Evolutionary conservation across 169 alveolate genomes (phyloP).

Genomic region (Eimeria necatrix): DNA sequence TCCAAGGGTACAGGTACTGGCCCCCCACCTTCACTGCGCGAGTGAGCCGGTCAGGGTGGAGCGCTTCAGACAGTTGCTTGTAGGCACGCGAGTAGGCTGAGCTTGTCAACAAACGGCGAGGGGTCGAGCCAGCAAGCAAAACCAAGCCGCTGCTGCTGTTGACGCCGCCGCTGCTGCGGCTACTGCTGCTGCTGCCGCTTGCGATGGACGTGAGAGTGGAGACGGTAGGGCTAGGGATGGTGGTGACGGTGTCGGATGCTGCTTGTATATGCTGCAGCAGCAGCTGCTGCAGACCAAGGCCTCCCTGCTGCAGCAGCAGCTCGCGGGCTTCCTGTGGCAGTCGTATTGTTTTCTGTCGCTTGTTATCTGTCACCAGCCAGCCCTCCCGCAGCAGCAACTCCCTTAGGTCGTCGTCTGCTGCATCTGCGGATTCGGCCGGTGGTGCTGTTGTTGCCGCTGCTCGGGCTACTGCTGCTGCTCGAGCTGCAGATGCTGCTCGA

Average conservation of each 20-base stretch:
- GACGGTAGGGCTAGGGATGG: background rate
- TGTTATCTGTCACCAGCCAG: background rate
- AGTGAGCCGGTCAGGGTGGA: slow-evolving; percentile 31
- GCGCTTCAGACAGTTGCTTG: slow-evolving; percentile 38
- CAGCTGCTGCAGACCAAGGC: slow-evolving; percentile 27
- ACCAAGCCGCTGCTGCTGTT: background rate
- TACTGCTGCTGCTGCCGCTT: slow-evolving; percentile 4
- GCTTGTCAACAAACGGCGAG: background rate
- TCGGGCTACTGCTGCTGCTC: background rate
- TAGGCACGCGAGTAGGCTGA: background rate
- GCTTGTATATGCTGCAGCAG: background rate
- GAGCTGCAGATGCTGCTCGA: slow-evolving; percentile 25
- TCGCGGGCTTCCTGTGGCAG: background rate
- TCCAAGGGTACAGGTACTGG: slow-evolving; percentile 75
- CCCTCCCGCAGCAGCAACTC: slow-evolving; percentile 6
- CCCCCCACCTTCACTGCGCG: slow-evolving; percentile 75
- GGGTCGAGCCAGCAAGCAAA: background rate
- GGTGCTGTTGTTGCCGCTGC: background rate
- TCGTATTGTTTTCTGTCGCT: background rate
- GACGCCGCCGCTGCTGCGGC: background rate
- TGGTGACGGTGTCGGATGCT: background rate
- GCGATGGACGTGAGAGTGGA: background rate
- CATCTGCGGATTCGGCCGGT: slow-evolving; percentile 5
- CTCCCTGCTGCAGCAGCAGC: slow-evolving; percentile 22
- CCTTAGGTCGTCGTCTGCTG: background rate